These are phyloP conservation scores for Misopates orontium DNA, from an alignment of 257 asterid genomes.

Conservation along the genomic window DNA sequence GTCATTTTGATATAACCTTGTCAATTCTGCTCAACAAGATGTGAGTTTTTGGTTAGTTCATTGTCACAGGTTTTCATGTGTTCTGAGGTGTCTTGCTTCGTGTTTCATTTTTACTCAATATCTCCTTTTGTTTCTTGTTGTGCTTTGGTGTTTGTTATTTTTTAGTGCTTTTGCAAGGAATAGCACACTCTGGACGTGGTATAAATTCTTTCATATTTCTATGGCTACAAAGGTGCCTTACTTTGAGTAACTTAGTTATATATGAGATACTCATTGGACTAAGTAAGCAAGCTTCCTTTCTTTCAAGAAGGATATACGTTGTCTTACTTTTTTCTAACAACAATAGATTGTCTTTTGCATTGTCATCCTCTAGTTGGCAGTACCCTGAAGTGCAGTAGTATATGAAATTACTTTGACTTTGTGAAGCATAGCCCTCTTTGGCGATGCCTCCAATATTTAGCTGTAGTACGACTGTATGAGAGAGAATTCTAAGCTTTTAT, in stretches of 20 bases:
- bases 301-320: too few relatives aligned
- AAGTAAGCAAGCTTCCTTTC: background rate
- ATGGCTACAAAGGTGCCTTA: background rate
- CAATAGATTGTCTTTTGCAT: too few relatives aligned
- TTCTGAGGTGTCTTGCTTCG: background rate
- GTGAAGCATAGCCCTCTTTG: too few relatives aligned
- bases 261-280: background rate
- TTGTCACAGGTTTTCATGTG: slow-evolving; percentile 4
- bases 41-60: background rate
- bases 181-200: background rate
- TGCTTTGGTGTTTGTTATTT: too few relatives aligned
- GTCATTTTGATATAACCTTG: slow-evolving; percentile 23
- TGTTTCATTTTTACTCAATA: background rate
- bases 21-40: slow-evolving; percentile 4
- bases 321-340: too few relatives aligned
- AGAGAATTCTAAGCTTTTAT: slow-evolving; percentile 11
- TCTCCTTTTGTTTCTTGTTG: background rate
- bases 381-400: too few relatives aligned
- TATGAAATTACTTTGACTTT: too few relatives aligned
- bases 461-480: too few relatives aligned
- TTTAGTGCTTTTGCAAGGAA: background rate
- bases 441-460: too few relatives aligned
- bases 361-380: too few relatives aligned
- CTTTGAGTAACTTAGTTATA: background rate
- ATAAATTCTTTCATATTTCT: background rate